These are phyloP conservation scores for Hypoxylon sp. DNA, from an alignment of 2,329 filamentous ascomycete species.

Conservation along the genomic window DNA sequence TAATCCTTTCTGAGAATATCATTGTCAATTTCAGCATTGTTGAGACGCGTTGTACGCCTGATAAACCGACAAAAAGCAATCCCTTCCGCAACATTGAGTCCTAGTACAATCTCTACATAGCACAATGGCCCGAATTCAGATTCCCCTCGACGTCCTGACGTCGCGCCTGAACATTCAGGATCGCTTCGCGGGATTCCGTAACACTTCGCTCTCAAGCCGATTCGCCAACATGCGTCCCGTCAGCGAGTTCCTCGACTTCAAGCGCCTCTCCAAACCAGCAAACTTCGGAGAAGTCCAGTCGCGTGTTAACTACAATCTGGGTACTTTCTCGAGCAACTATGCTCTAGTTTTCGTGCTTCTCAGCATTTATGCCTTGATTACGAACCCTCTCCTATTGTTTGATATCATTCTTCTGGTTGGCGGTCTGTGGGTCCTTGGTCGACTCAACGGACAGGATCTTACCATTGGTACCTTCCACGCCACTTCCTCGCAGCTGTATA, in stretches of 20 bases:
- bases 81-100: conserved; percentile 15
- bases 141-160: conserved; percentile 91
- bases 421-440: conserved; percentile 93
- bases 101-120: conserved; percentile 12
- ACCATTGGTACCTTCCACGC: conserved; percentile 86
- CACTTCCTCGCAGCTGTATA: conserved; percentile 95
- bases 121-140: conserved; percentile 88
- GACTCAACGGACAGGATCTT: conserved; percentile 89
- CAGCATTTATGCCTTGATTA: conserved; percentile 93
- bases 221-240: conserved; percentile 94
- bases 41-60: conserved; percentile 8
- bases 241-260: conserved; percentile 95
- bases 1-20: conserved; percentile 1
- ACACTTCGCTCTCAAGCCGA: conserved; percentile 81
- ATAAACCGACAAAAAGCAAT: conserved; percentile 14
- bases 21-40: neutral
- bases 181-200: conserved; percentile 86
- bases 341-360: conserved; percentile 93
- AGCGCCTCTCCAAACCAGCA: conserved; percentile 92
- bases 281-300: conserved; percentile 93
- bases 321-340: conserved; percentile 99
- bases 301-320: conserved; percentile 95
- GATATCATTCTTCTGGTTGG: conserved; percentile 89
- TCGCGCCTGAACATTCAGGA: conserved; percentile 89
- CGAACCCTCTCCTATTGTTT: conserved; percentile 88